phyloP scores from a whole-genome alignment of 2,329 filamentous ascomycete genomes.

The Leptographium radiaticola region DNA sequence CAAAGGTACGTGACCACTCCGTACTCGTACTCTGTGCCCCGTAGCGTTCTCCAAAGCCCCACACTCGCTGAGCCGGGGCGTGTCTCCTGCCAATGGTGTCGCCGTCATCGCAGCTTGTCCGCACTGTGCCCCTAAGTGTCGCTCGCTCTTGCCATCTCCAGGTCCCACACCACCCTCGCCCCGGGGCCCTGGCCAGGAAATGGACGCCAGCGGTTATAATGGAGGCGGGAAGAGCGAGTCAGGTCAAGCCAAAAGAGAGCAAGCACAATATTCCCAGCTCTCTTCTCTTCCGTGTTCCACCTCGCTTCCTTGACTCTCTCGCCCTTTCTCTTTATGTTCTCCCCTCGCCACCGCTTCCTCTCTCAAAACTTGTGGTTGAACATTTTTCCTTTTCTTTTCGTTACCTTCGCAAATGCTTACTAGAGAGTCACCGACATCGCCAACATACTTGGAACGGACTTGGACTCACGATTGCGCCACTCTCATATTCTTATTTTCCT shows the following conservation, averaged over 20 bases:
- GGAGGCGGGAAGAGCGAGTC: slow-evolving; percentile 3
- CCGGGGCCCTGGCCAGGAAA: slow-evolving; percentile 7
- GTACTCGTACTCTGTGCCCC: slow-evolving; percentile 1
- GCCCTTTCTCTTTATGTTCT: not conserved
- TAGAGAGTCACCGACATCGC: too few relatives aligned
- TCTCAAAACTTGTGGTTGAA: too few relatives aligned
- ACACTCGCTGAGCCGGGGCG: slow-evolving; percentile 1
- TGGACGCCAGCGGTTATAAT: slow-evolving; percentile 5
- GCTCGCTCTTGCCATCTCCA: slow-evolving; percentile 5
- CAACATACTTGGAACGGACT: too few relatives aligned
- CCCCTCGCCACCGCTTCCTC: too few relatives aligned
- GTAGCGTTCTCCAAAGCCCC: not conserved
- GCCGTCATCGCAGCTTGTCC: not conserved
- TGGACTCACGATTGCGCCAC: too few relatives aligned
- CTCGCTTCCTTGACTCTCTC: not conserved
- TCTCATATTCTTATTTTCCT: too few relatives aligned
- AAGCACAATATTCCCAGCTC: not conserved
- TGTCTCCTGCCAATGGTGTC: slow-evolving; percentile 3
- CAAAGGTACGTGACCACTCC: slow-evolving; percentile 1
- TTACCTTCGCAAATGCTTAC: not conserved
- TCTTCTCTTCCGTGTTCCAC: not conserved
- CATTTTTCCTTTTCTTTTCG: not conserved
- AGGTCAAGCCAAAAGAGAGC: not conserved
- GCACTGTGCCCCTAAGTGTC: slow-evolving; percentile 5
- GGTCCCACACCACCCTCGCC: slow-evolving; percentile 6